These are phyloP conservation scores for Xylaria sp. DNA, from an alignment of 2,329 filamentous ascomycete genomes.

Conservation along the genomic window DNA sequence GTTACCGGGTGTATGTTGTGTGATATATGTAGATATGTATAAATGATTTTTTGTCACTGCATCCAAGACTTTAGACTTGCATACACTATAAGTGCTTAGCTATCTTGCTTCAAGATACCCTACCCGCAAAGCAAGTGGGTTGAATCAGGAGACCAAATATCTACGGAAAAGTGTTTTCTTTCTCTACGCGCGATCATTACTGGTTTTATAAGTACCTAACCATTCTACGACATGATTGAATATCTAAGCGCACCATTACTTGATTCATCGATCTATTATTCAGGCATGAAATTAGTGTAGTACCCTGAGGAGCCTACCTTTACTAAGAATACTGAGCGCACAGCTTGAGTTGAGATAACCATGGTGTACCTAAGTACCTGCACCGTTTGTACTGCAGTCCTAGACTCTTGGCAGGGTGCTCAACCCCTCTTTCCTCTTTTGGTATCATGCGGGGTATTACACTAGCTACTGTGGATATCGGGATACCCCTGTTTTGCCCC, in stretches of 20 bases:
- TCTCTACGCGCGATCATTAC: background rate
- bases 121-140: background rate
- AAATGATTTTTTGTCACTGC: background rate
- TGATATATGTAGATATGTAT: background rate
- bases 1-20: background rate
- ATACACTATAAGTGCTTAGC: background rate
- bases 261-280: background rate
- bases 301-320: too few relatives aligned
- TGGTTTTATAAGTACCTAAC: background rate
- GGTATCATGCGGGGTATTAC: background rate
- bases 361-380: background rate
- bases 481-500: background rate
- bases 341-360: too few relatives aligned
- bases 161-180: background rate
- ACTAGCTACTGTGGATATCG: background rate
- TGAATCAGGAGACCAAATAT: background rate
- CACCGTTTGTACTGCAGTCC: background rate
- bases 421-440: slow-evolving; percentile 30
- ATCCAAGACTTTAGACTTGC: background rate
- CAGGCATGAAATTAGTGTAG: too few relatives aligned
- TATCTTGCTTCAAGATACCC: background rate
- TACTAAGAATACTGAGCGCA: background rate
- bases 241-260: background rate
- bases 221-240: background rate
- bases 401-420: background rate